Evolutionary conservation across 1,139 yeast genomes (phyloP).

Genomic region (Kodamaea plutei): DNA sequence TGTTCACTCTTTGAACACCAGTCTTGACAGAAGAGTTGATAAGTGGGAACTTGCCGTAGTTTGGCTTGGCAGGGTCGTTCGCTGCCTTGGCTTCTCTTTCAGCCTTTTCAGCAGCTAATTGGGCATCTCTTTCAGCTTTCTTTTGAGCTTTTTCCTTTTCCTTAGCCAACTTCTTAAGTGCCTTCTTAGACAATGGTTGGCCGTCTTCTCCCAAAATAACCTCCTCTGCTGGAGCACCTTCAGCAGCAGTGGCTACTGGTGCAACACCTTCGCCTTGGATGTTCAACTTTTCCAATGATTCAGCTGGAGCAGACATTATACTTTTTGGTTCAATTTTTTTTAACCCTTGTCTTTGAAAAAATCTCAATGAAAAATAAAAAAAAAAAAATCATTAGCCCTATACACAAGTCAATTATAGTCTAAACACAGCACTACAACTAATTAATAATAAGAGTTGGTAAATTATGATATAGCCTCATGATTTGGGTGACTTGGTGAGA

Average conservation of each 20-base stretch:
- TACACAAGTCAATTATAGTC: too few relatives aligned
- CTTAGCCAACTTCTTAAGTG: constrained; percentile 88
- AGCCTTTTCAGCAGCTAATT: constrained; percentile 80
- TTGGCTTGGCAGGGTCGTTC: constrained; percentile 77
- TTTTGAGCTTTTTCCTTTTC: constrained; percentile 89
- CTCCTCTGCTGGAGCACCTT: constrained; percentile 21
- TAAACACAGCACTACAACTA: too few relatives aligned
- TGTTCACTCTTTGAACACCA: constrained; percentile 53
- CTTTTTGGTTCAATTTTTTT: not conserved
- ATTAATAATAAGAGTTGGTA: too few relatives aligned
- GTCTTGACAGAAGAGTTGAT: constrained; percentile 72
- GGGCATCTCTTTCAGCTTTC: constrained; percentile 91
- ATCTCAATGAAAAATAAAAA: too few relatives aligned
- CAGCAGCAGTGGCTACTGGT: constrained; percentile 16
- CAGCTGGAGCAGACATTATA: constrained; percentile 33
- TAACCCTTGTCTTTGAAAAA: not conserved
- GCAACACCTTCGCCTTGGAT: constrained; percentile 19
- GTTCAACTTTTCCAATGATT: constrained; percentile 32
- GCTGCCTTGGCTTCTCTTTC: constrained; percentile 80
- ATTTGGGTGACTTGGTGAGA: too few relatives aligned
- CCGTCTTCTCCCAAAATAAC: constrained; percentile 77
- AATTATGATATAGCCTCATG: constrained; percentile 1
- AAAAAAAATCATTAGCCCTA: too few relatives aligned
- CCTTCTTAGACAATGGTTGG: constrained; percentile 91
- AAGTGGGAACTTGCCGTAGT: constrained; percentile 87